Evolutionary conservation across 768 basidiomycete species (phyloP).

Genomic region (Amanita pallidorosea): DNA sequence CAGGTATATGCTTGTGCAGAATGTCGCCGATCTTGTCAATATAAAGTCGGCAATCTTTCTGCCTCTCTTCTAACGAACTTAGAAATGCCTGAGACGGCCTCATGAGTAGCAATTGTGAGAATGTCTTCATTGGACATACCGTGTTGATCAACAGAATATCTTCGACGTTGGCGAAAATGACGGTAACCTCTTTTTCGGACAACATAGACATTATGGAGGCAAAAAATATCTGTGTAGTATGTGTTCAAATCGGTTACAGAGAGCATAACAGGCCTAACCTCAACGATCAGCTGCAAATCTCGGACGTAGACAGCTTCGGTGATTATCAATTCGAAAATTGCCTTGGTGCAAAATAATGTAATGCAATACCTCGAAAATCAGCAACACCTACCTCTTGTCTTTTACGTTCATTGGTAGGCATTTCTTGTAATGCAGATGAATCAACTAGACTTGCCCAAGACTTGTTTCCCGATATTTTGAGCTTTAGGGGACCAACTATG

Average conservation of each 20-base stretch:
- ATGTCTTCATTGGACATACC: conserved; percentile 26
- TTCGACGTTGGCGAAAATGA: conserved; percentile 89
- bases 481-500: not conserved
- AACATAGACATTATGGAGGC: conserved; percentile 63
- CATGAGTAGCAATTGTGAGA: not conserved
- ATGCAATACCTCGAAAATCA: not conserved
- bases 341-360: conserved; percentile 25
- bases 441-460: conserved; percentile 94
- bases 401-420: conserved; percentile 68
- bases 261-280: conserved; percentile 34
- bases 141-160: conserved; percentile 87
- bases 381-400: conserved; percentile 64
- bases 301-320: conserved; percentile 89
- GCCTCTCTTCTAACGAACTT: conserved; percentile 83
- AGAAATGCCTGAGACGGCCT: conserved; percentile 52
- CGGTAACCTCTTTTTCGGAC: conserved; percentile 64
- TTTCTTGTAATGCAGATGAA: conserved; percentile 68
- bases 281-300: conserved; percentile 85
- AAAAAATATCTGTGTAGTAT: conserved; percentile 62
- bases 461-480: conserved; percentile 19
- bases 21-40: conserved; percentile 85
- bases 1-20: conserved; percentile 59
- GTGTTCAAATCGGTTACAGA: not conserved
- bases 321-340: conserved; percentile 89
- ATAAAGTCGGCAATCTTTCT: conserved; percentile 87